These are phyloP conservation scores for Phytophthora cajani DNA, from an alignment of 352 stramenopile genomes.

Conservation along the genomic window DNA sequence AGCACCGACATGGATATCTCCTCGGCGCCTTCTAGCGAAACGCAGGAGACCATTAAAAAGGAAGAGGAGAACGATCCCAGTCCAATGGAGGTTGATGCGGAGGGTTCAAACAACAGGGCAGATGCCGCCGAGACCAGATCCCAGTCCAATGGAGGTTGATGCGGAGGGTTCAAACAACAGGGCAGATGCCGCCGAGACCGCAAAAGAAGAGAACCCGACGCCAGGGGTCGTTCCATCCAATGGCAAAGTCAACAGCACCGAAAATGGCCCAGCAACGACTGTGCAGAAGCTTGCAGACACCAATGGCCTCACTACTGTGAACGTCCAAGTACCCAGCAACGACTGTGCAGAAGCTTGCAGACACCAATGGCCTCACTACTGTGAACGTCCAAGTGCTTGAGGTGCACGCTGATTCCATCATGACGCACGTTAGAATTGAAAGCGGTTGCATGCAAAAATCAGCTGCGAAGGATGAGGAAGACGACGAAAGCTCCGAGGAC, in stretches of 20 bases:
- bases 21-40: constrained; percentile 3
- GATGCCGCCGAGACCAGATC: too few relatives aligned
- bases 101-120: constrained; percentile 13
- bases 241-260: constrained; percentile 2
- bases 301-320: constrained; percentile 18
- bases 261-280: constrained; percentile 8
- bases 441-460: constrained; percentile 71
- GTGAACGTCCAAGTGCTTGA: constrained; percentile 28
- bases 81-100: constrained; percentile 39
- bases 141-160: constrained; percentile 38
- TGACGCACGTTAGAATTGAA: constrained; percentile 75
- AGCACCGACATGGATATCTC: constrained; percentile 20
- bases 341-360: constrained; percentile 24
- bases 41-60: constrained; percentile 13
- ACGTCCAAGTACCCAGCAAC: too few relatives aligned
- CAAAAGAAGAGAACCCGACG: constrained; percentile 20
- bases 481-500: constrained; percentile 29
- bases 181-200: background rate
- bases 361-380: constrained; percentile 13
- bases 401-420: constrained; percentile 53
- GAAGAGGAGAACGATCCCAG: constrained; percentile 20
- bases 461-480: constrained; percentile 32
- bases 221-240: constrained; percentile 7
- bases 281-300: constrained; percentile 15
- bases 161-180: constrained; percentile 13